Percentiles rank a stretch among this genome's conserved stretches.
These are phyloP conservation scores for Thuja plicata DNA, from an alignment of 83 land plant genomes.

Conservation along the genomic window DNA sequence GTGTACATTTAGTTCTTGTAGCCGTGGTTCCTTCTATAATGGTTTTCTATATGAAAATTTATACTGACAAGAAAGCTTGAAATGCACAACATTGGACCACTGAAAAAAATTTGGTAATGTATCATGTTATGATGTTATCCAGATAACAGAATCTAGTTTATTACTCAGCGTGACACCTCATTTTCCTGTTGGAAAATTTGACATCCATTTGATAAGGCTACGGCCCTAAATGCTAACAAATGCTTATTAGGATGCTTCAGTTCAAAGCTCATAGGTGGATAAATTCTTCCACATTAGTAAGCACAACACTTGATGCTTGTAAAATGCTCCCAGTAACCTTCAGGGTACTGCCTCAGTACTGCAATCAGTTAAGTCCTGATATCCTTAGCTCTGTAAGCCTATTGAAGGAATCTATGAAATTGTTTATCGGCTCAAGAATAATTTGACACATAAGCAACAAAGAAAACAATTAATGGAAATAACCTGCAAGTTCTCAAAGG, in stretches of 20 bases:
- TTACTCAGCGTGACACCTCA: not conserved
- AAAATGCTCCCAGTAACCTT: not conserved
- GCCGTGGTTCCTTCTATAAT: not conserved
- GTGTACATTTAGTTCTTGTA: not conserved
- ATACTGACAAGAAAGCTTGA: not conserved
- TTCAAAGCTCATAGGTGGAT: not conserved
- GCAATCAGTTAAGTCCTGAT: not conserved
- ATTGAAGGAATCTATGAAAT: not conserved
- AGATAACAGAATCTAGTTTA: not conserved
- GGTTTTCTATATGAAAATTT: not conserved
- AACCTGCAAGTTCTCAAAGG: not conserved
- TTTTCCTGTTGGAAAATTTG: not conserved
- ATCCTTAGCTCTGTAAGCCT: not conserved
- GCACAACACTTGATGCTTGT: not conserved
- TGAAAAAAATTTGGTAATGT: not conserved
- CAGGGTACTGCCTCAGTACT: not conserved
- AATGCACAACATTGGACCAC: not conserved
- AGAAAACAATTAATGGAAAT: not conserved
- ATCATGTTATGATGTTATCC: not conserved
- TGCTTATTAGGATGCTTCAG: not conserved
- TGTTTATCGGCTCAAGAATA: not conserved
- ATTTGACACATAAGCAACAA: not conserved
- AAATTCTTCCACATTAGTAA: not conserved
- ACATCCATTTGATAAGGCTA: not conserved
- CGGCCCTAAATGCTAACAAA: not conserved